Conservation (phyloP, 306 rosid genomes). For the Astragalus glycyphyllos region DNA sequence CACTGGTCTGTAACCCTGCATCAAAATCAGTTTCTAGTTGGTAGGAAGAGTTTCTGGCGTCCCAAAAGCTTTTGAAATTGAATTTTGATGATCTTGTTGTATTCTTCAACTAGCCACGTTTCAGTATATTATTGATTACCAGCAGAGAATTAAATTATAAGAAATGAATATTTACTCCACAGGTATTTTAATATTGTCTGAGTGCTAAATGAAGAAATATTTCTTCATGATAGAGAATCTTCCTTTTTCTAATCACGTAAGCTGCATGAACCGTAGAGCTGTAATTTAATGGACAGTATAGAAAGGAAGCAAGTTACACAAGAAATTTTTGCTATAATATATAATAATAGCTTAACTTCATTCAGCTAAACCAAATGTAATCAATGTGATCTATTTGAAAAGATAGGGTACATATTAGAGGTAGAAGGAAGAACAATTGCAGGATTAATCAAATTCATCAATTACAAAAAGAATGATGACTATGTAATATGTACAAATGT, state of each 20-base stretch:
- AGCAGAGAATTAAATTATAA: neutral
- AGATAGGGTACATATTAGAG: no score
- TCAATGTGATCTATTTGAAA: no score
- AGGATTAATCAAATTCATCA: no score
- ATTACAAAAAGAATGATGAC: neutral
- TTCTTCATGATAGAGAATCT: constrained; percentile 23
- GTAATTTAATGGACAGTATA: no score
- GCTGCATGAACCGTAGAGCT: no score
- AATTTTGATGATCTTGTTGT: constrained; percentile 6
- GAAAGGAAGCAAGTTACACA: no score
- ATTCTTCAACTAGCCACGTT: neutral
- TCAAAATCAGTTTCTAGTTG: constrained; percentile 68
- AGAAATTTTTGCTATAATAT: no score
- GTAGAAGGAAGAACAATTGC: no score
- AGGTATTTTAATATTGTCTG: constrained; percentile 18
- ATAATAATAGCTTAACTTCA: no score
- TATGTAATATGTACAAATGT: neutral
- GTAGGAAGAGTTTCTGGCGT: constrained; percentile 87
- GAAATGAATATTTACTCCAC: constrained; percentile 6
- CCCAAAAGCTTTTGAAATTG: constrained; percentile 46
- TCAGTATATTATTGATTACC: constrained; percentile 25
- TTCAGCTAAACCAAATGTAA: no score
- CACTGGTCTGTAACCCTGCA: constrained; percentile 71
- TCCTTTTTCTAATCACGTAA: neutral
- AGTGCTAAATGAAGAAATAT: constrained; percentile 16